A percentile compares a stretch with the other conserved stretches of the same genome.
phyloP scores from a whole-genome alignment of 768 basidiomycete species.

The Nidularia sp. region DNA sequence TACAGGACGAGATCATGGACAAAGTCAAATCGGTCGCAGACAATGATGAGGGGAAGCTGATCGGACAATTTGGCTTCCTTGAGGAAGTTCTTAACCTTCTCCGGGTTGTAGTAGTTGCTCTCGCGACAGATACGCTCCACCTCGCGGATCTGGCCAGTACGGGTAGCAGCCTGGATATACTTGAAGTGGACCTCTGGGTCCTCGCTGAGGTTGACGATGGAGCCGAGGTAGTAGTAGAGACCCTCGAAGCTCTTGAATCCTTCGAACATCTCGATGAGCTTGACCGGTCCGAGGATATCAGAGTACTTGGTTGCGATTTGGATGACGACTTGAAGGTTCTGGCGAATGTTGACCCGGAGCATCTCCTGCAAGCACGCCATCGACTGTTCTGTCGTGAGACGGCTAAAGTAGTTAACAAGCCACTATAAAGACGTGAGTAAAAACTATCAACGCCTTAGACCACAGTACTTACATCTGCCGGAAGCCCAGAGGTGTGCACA shows the following conservation, averaged over 20 bases:
- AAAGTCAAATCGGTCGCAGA: conserved; percentile 99
- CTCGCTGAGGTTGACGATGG: conserved; percentile 93
- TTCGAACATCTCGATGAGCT: conserved; percentile 98
- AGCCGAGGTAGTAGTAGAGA: conserved; percentile 98
- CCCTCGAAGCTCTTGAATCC: conserved; percentile 97
- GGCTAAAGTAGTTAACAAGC: conserved; percentile 96
- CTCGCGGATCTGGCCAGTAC: conserved; percentile 97
- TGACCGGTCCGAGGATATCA: conserved; percentile 94
- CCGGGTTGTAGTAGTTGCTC: conserved; percentile 95
- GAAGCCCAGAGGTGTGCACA: conserved; percentile 84
- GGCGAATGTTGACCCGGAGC: conserved; percentile 94
- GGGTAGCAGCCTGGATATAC: conserved; percentile 97
- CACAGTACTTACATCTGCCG: conserved; percentile 62
- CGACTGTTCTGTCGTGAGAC: conserved; percentile 94
- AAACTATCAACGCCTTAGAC: background rate
- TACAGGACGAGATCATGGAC: conserved; percentile 99
- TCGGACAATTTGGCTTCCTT: conserved; percentile 97
- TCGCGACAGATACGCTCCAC: conserved; percentile 98
- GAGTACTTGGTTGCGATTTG: conserved; percentile 99
- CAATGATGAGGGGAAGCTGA: conserved; percentile 97
- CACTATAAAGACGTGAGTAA: conserved; percentile 46
- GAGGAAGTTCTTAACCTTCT: conserved; percentile 99
- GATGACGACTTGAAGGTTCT: conserved; percentile 94
- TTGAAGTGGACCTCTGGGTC: conserved; percentile 99
- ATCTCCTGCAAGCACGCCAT: conserved; percentile 96